A percentile compares a stretch with the other conserved stretches of the same genome.
These are phyloP conservation scores for Syncephalis plumigaleata DNA, from an alignment of 371 early-diverging fungal genomes.

Conservation along the genomic window DNA sequence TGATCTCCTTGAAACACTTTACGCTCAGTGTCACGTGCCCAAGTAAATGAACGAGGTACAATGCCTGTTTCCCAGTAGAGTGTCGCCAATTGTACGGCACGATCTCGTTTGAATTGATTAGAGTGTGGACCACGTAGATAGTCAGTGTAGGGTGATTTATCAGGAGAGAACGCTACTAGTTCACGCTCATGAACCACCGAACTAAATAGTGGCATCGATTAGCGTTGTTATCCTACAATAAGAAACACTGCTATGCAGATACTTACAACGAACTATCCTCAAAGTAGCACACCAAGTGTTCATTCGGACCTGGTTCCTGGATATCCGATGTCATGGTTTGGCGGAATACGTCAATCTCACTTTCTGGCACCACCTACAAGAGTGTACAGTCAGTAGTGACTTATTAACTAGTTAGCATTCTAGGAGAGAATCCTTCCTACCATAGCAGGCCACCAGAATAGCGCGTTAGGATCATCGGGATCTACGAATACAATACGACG, in stretches of 20 bases:
- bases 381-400: background rate
- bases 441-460: slow-evolving; percentile 53
- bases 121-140: slow-evolving; percentile 20
- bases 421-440: too few species aligned
- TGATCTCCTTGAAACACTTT: too few species aligned
- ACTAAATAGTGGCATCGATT: slow-evolving; percentile 7
- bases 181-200: slow-evolving; percentile 24
- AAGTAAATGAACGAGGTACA: slow-evolving; percentile 19
- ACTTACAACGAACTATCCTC: slow-evolving; percentile 34
- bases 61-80: slow-evolving; percentile 20
- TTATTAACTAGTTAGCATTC: too few species aligned
- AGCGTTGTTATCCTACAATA: too few species aligned
- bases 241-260: background rate
- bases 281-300: slow-evolving; percentile 34
- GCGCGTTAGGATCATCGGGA: slow-evolving; percentile 28
- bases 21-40: slow-evolving; percentile 14
- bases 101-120: slow-evolving; percentile 18
- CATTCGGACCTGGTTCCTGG: slow-evolving; percentile 19
- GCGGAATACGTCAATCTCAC: slow-evolving; percentile 21
- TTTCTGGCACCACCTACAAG: slow-evolving; percentile 23
- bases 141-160: slow-evolving; percentile 17
- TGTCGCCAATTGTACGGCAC: slow-evolving; percentile 25
- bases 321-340: slow-evolving; percentile 15
- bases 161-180: slow-evolving; percentile 21
- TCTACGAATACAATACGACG: slow-evolving; percentile 26